phyloP scores from a whole-genome alignment of 495 filamentous ascomycete species.

The Penicillium macrosclerotiorum region DNA sequence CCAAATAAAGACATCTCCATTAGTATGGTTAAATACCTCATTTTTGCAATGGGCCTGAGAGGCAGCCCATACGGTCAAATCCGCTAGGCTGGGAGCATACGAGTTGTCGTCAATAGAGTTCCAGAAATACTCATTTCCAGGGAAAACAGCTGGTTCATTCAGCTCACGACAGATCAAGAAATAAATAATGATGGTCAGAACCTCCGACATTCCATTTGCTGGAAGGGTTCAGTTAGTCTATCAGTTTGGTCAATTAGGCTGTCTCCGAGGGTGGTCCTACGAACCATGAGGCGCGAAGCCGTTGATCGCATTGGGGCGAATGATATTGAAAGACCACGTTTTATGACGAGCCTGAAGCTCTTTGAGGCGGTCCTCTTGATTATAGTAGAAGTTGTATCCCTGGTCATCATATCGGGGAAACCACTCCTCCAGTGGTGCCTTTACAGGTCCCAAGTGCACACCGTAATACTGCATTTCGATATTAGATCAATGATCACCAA shows the following conservation, averaged over 20 bases:
- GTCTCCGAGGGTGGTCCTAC: neutral
- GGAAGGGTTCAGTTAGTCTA: neutral
- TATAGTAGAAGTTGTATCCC: conserved; percentile 33
- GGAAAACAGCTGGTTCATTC: conserved; percentile 11
- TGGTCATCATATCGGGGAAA: conserved; percentile 23
- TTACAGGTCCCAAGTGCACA: conserved; percentile 28
- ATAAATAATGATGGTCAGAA: conserved; percentile 23
- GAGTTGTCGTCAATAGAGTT: conserved; percentile 26
- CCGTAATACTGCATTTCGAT: conserved; percentile 24
- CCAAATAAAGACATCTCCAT: conserved; percentile 33
- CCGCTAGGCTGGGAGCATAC: conserved; percentile 22
- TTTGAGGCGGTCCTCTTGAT: conserved; percentile 30
- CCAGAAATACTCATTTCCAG: conserved; percentile 25
- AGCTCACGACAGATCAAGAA: conserved; percentile 29
- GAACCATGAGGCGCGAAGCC: conserved; percentile 23
- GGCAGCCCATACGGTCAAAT: conserved; percentile 19
- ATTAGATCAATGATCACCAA: neutral
- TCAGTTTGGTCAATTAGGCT: neutral
- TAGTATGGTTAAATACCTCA: conserved; percentile 28
- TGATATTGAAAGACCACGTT: conserved; percentile 31
- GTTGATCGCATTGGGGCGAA: conserved; percentile 30
- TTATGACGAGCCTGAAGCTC: conserved; percentile 12
- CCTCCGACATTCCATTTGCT: conserved; percentile 33
- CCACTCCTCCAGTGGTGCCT: conserved; percentile 23
- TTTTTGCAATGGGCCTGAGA: conserved; percentile 18